Percentiles rank a stretch among this genome's conserved stretches.
Evolutionary conservation across 495 filamentous ascomycete genomes (phyloP).

Genomic region (Aspergillus nanangensis): DNA sequence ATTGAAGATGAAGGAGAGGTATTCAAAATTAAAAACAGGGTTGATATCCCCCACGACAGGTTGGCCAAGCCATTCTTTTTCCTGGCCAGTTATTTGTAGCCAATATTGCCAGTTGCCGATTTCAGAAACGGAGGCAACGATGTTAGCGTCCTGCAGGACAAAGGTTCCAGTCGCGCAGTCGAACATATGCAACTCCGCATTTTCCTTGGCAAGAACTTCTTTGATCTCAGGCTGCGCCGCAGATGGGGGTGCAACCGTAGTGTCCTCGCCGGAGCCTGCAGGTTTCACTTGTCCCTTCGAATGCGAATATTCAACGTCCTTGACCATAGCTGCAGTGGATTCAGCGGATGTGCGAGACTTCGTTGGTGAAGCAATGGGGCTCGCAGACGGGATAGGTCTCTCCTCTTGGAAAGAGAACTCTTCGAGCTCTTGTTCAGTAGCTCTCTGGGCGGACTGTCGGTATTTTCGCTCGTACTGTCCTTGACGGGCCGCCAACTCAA

Average conservation of each 20-base stretch:
- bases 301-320: conserved; percentile 43
- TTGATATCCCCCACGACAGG: conserved; percentile 85
- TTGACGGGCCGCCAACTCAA: conserved; percentile 79
- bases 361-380: conserved; percentile 66
- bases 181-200: conserved; percentile 86
- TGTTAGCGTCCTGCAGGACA: conserved; percentile 68
- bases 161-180: conserved; percentile 84
- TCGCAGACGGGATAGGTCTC: conserved; percentile 76
- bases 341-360: conserved; percentile 35
- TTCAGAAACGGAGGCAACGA: conserved; percentile 78
- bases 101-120: conserved; percentile 93
- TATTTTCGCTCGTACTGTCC: conserved; percentile 98
- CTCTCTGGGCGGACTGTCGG: conserved; percentile 68
- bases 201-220: conserved; percentile 71
- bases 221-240: conserved; percentile 60
- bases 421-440: conserved; percentile 73
- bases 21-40: conserved; percentile 98
- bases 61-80: conserved; percentile 86
- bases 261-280: conserved; percentile 17
- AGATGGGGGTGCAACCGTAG: conserved; percentile 49
- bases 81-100: conserved; percentile 76
- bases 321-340: conserved; percentile 37
- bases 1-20: conserved; percentile 97
- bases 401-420: conserved; percentile 79
- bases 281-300: conserved; percentile 36